A percentile compares a stretch with the other conserved stretches of the same genome.
phyloP scores from a whole-genome alignment of 768 basidiomycete genomes.

The Termitomyces titanicus region DNA sequence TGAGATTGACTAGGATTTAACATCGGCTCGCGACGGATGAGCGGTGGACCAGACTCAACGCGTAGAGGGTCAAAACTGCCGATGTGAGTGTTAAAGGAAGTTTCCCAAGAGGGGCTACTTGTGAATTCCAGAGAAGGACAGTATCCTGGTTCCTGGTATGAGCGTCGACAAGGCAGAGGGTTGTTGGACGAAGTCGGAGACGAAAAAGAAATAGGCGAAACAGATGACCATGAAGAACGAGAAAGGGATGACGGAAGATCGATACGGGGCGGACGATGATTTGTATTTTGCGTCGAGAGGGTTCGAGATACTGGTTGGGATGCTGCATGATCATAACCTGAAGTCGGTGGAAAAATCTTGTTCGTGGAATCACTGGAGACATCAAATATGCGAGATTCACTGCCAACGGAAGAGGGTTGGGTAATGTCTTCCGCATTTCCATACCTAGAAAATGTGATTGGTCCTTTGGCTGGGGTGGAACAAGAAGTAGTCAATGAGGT shows the following conservation, averaged over 20 bases:
- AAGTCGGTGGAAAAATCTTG: background rate
- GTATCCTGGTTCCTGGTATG: conserved; percentile 8
- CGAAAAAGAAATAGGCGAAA: conserved; percentile 18
- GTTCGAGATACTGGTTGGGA: background rate
- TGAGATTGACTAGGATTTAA: conserved; percentile 8
- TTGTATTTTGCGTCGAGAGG: background rate
- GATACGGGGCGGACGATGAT: background rate
- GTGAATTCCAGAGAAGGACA: conserved; percentile 18
- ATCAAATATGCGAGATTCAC: conserved; percentile 8
- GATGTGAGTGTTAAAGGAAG: conserved; percentile 21
- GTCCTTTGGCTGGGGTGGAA: background rate
- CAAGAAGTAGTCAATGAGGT: background rate
- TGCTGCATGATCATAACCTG: background rate
- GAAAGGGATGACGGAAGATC: conserved; percentile 1
- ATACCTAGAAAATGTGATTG: background rate
- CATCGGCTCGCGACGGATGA: conserved; percentile 1
- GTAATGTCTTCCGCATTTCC: background rate
- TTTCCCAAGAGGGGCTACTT: conserved; percentile 23
- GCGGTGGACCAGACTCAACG: background rate
- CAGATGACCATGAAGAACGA: conserved; percentile 3
- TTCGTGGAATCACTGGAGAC: background rate
- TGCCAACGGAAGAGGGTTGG: background rate
- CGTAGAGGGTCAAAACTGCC: conserved; percentile 11
- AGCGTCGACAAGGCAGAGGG: conserved; percentile 10
- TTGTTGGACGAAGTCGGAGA: conserved; percentile 24